phyloP scores from a whole-genome alignment of 305 asterid species.

The Fraxinus dipetala region DNA sequence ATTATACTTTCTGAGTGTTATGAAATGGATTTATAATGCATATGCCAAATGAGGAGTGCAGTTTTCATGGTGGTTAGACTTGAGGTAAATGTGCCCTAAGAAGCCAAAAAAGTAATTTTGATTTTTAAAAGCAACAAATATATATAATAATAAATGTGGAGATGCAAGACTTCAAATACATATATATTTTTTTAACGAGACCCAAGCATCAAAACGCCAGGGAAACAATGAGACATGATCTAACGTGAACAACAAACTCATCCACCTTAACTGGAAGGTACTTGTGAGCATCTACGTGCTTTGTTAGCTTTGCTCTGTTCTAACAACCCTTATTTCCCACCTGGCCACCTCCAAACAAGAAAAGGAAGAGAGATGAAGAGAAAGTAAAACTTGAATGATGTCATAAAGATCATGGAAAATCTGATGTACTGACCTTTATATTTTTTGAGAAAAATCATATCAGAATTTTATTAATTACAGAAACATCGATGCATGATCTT shows the following conservation, averaged over 20 bases:
- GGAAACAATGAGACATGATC: not conserved
- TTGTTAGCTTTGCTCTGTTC: not conserved
- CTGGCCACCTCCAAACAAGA: not conserved
- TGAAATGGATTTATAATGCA: not conserved
- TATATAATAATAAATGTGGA: not conserved
- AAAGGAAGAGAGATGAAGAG: not conserved
- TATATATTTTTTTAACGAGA: not conserved
- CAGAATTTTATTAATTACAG: not conserved
- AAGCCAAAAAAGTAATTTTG: not conserved
- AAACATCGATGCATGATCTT: not conserved
- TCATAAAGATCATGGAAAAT: not conserved
- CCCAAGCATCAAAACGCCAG: not conserved
- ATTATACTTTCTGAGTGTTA: not conserved
- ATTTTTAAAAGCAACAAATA: not conserved
- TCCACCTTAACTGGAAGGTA: not conserved
- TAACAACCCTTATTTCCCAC: not conserved
- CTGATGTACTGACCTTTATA: not conserved
- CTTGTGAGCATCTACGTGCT: not conserved
- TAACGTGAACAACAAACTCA: not conserved
- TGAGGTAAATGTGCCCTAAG: not conserved
- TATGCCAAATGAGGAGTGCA: not conserved
- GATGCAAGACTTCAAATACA: not conserved
- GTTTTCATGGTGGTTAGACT: not conserved
- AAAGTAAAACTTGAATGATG: not conserved
- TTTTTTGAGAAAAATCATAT: not conserved